phyloP scores from a whole-genome alignment of 371 early-diverging fungal genomes.

The Apophysomyces ossiformis region DNA sequence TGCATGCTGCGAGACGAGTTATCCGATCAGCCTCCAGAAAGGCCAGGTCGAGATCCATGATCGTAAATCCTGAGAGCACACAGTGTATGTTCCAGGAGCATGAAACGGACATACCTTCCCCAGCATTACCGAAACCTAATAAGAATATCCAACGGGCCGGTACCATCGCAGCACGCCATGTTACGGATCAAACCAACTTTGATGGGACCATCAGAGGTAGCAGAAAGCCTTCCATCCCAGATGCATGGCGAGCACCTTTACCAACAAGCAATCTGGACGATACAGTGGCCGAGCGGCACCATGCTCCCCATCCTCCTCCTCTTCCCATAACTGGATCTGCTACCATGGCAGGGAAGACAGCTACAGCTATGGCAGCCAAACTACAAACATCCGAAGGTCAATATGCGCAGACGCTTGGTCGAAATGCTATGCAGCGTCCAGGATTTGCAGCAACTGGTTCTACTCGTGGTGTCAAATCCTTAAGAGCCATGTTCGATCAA shows the following conservation, averaged over 20 bases:
- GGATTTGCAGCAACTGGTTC: neutral
- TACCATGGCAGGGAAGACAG: slow-evolving; percentile 15
- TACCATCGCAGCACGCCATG: neutral
- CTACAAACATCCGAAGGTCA: slow-evolving; percentile 5
- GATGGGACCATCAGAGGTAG: neutral
- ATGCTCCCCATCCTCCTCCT: neutral
- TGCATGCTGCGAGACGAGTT: slow-evolving; percentile 21
- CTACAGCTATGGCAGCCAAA: neutral
- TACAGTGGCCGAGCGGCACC: neutral
- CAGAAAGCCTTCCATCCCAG: neutral
- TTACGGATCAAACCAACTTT: neutral
- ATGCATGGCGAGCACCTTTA: neutral
- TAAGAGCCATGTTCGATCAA: slow-evolving; percentile 8
- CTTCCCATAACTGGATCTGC: slow-evolving; percentile 19
- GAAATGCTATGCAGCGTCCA: neutral
- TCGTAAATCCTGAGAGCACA: slow-evolving; percentile 19
- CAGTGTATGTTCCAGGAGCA: slow-evolving; percentile 16
- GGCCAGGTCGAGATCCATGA: slow-evolving; percentile 29
- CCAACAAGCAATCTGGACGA: slow-evolving; percentile 10
- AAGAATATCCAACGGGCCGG: neutral
- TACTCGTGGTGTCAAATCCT: neutral
- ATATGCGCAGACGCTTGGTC: slow-evolving; percentile 16
- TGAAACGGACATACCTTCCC: neutral
- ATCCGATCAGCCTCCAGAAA: slow-evolving; percentile 35
- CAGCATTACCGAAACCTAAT: neutral